Percentiles rank a stretch among this genome's conserved stretches.
These are phyloP conservation scores for Paramecium sexaurelia DNA, from an alignment of 73 alveolate genomes.

Conservation along the genomic window DNA sequence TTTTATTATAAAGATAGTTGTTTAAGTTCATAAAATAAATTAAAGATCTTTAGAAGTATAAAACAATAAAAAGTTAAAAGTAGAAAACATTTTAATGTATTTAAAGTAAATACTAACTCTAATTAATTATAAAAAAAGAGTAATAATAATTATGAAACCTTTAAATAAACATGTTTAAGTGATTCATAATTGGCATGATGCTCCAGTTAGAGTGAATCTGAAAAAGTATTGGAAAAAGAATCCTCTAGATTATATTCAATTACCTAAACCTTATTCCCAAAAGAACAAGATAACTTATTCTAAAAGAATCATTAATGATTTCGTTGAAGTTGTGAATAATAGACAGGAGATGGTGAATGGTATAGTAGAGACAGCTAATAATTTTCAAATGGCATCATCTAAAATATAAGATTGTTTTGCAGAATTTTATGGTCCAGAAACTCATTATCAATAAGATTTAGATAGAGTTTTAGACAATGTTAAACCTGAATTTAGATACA, in stretches of 20 bases:
- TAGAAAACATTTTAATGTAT: too few relatives aligned
- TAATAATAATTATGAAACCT: neutral
- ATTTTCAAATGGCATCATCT: neutral
- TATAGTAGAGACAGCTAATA: neutral
- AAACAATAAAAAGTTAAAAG: too few relatives aligned
- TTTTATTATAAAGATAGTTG: too few relatives aligned
- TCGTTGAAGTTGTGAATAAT: slow-evolving; percentile 31
- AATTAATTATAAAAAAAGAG: neutral
- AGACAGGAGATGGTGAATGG: neutral
- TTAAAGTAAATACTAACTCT: too few relatives aligned
- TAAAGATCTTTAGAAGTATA: too few relatives aligned
- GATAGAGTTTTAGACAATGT: neutral
- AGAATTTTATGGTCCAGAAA: slow-evolving; percentile 8
- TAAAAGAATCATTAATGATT: slow-evolving; percentile 15
- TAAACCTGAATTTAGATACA: neutral
- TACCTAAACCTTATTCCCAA: neutral
- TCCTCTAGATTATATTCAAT: neutral
- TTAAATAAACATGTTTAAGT: slow-evolving; percentile 11
- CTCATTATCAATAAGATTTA: neutral
- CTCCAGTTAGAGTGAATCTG: slow-evolving; percentile 29
- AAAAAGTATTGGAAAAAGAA: slow-evolving; percentile 41
- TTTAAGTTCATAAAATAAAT: too few relatives aligned
- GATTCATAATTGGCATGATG: slow-evolving; percentile 35
- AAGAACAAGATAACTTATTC: neutral
- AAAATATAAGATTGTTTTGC: slow-evolving; percentile 7